Conservation (phyloP, 345 rosid species). For the Sisymbrium altissimum region DNA sequence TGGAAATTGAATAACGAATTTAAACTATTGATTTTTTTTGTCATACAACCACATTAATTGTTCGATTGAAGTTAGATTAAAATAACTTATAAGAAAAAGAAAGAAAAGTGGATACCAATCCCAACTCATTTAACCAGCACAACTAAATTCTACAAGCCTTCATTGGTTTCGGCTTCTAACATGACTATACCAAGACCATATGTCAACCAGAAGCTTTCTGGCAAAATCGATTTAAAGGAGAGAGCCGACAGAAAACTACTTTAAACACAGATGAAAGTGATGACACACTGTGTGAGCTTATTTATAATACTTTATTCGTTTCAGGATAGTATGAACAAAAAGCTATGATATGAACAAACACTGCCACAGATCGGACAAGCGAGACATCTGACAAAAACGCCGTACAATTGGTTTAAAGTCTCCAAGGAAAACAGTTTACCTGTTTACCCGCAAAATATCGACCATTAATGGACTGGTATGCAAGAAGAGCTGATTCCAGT, state of each 20-base stretch:
- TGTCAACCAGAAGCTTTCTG: background rate
- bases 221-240: background rate
- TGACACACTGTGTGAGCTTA: background rate
- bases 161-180: background rate
- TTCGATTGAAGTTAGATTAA: background rate
- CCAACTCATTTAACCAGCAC: background rate
- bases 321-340: background rate
- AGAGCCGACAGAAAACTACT: background rate
- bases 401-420: background rate
- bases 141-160: background rate
- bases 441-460: conserved; percentile 97
- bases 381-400: conserved; percentile 12
- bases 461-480: conserved; percentile 64
- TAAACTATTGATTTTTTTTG: background rate
- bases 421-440: conserved; percentile 42
- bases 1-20: background rate
- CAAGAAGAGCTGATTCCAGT: conserved; percentile 72
- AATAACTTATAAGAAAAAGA: background rate
- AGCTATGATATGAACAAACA: background rate
- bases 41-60: background rate
- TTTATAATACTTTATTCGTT: background rate
- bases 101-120: background rate
- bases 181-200: background rate
- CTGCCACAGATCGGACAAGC: background rate
- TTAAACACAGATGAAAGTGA: background rate